Evolutionary conservation across 2,329 filamentous ascomycete species (phyloP), one percentile per base, ranked within the genome.

Genomic region (Peltaster fructicola): DNA sequence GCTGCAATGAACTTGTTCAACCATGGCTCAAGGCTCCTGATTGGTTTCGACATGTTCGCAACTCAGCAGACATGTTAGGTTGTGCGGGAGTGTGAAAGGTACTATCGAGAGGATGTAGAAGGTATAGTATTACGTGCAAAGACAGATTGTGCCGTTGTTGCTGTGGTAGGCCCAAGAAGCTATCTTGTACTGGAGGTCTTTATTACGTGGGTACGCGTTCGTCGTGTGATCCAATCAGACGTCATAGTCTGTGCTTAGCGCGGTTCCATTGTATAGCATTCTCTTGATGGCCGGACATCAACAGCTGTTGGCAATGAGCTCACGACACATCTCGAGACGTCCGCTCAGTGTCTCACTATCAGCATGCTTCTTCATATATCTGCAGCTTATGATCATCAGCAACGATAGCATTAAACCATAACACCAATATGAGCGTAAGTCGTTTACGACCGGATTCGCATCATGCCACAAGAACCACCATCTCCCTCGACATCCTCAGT

Each of bases 401-500:
- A 15, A 14, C 15, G 13, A 15, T 14, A 8, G 11, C 20, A n/a
- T 30, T 14, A 35, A 40, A 25, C 24, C 17, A 37, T 35, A 29
- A 23, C 16, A 27, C 16, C 20, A 23, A 16, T 24, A 9, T 14
- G 7, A 9, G 8, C 16, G 17, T 12, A 30, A 11, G 12, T 22
- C 14, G 14, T 20, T 14, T 15, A 25, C 22, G 19, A 25, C 22
- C 20, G 16, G 19, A 23, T 9, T 20, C 18, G 19, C 25, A 29
- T 15, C 17, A 44, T 44, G 43, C 36, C 43, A 29, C 30, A 35
- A 22, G 37, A 41, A 33, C 32, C 32, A 17, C 26, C 32, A 26
- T 42, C 44, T 25, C 33, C 42, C 21, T 38, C 41, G 22, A 29
- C 39, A 11, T 37, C 46, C 13, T 37, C 39, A 26, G 34, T 33